Evolutionary conservation across 2,329 filamentous ascomycete genomes (phyloP).

Genomic region (Fusarium citri): DNA sequence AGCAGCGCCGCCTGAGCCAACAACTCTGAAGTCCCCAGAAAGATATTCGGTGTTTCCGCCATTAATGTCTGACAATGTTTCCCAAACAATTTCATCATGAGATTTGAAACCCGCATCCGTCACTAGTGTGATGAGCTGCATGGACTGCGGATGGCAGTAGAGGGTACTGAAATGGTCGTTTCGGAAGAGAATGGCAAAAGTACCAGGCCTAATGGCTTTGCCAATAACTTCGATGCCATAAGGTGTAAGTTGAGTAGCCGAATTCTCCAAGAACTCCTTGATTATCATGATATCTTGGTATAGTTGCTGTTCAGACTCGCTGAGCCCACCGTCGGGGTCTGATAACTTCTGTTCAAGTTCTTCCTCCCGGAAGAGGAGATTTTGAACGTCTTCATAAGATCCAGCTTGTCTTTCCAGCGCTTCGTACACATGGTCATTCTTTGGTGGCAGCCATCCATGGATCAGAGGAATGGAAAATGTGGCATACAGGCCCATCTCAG

Average conservation of each 20-base stretch:
- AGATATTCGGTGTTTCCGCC: conserved; percentile 86
- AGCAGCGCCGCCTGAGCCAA: conserved; percentile 65
- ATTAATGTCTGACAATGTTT: conserved; percentile 88
- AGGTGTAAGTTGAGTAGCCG: conserved; percentile 87
- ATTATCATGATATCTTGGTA: conserved; percentile 88
- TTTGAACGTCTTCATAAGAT: conserved; percentile 92
- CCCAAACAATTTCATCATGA: conserved; percentile 95
- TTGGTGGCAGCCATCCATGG: conserved; percentile 90
- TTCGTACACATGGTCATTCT: conserved; percentile 71
- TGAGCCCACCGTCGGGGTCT: conserved; percentile 62
- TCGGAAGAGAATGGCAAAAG: conserved; percentile 90
- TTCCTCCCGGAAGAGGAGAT: conserved; percentile 87
- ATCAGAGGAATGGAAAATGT: conserved; percentile 90
- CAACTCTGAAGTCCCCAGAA: conserved; percentile 87
- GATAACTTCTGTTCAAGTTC: conserved; percentile 84
- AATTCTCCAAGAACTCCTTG: conserved; percentile 81
- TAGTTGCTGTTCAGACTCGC: conserved; percentile 78
- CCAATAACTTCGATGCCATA: conserved; percentile 82
- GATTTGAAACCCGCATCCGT: conserved; percentile 91
- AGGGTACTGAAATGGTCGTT: conserved; percentile 98
- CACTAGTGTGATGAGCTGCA: conserved; percentile 83
- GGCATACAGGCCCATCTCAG: conserved; percentile 90
- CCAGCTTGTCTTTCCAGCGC: conserved; percentile 80
- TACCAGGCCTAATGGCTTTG: conserved; percentile 77
- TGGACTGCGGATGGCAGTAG: conserved; percentile 85